Evolutionary conservation across 306 rosid genomes (phyloP), one percentile per base, ranked within the genome.

Genomic region (Trifolium fragiferum): DNA sequence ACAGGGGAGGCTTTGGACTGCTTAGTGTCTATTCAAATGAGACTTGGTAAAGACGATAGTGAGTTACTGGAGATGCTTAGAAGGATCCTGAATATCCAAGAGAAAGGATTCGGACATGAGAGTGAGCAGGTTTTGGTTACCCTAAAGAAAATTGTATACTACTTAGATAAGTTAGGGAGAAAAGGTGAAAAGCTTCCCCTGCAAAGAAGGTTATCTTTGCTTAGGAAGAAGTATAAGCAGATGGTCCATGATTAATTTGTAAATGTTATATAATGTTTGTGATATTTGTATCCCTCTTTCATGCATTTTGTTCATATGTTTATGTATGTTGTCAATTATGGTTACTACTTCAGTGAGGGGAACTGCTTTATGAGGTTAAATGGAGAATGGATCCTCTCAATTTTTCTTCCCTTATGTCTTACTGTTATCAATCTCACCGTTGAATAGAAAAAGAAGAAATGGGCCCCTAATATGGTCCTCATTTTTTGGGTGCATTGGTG

Each of bases 1-100:
- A 81, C 93, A 91, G 98, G 94, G 15, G 98, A 93, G 87, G 97
- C 92, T 70, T 85, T 93, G 65, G 94, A 91, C 65, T 89, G 97
- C 83, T 74, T 91, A 86, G 96, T 88, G 66, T 93, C 93, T 6
- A 91, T 93, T 66, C 94, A 90, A 86, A 83, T 72, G 7, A 75
- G 96, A 84, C 70, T 87, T 8, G 84, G 43, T 38, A 87, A 70
- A 81, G 90, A 91, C 53, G 91, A 90, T 0, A 78, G 40, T 11
- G 84, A 73, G 75, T 78, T 88, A 47, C 84, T 93, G 18, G 83
- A 79, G 78, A 74, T 79, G 84, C 91, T 93, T 38, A 82, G 81
- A 63, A 88, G 96, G 81, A 81, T 91, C 21, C 75, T 88, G 70
- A 82, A 66, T 33, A 93, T 93, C 51, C 94, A 93, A 73, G 98